phyloP scores from a whole-genome alignment of 306 rosid species.

The Castanea mollissima region DNA sequence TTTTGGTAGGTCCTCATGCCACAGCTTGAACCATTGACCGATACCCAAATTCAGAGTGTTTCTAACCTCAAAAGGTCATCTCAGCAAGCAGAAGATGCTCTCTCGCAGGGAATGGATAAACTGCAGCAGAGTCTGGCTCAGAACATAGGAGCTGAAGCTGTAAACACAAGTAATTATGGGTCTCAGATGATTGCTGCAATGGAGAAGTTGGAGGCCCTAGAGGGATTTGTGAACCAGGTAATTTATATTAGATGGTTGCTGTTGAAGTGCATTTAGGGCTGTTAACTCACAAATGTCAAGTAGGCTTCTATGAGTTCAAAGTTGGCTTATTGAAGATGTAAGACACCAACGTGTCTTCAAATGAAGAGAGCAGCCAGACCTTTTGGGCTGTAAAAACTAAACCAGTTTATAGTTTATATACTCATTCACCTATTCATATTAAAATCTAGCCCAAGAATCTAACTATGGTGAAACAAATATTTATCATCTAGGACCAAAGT shows the following conservation, averaged over 20 bases:
- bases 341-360: neutral
- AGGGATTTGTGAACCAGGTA: constrained; percentile 79
- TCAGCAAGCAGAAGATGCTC: constrained; percentile 92
- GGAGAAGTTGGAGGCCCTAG: constrained; percentile 68
- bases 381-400: neutral
- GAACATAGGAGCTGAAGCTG: constrained; percentile 46
- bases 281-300: neutral
- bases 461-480: neutral
- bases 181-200: constrained; percentile 56
- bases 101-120: constrained; percentile 80
- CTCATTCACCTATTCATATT: neutral
- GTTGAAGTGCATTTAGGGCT: neutral
- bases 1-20: constrained; percentile 54
- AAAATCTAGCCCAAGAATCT: neutral
- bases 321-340: neutral
- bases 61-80: constrained; percentile 52
- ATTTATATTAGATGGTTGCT: constrained; percentile 5
- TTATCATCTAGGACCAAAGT: neutral
- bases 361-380: neutral
- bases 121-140: constrained; percentile 63
- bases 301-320: neutral
- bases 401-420: constrained; percentile 4
- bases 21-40: constrained; percentile 61
- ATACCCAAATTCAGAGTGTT: constrained; percentile 41
- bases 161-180: constrained; percentile 36